These are phyloP conservation scores for Termitomyces sp. DNA, from an alignment of 768 basidiomycete species.

Conservation along the genomic window DNA sequence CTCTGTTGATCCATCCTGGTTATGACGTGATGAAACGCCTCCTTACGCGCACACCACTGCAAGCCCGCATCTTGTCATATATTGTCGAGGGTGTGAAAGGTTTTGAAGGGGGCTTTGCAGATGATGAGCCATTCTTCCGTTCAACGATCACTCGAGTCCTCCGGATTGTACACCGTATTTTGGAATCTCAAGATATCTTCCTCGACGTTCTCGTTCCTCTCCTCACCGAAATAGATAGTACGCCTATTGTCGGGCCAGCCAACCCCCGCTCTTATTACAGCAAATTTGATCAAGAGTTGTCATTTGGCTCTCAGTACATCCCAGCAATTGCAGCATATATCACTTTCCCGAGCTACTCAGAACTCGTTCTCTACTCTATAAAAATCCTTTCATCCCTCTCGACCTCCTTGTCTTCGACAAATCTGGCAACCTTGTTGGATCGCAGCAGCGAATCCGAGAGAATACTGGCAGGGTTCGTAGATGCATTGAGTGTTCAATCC, in stretches of 20 bases:
- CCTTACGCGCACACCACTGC: constrained; percentile 67
- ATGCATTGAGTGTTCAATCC: constrained; percentile 58
- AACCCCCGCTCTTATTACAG: constrained; percentile 68
- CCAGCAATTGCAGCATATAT: constrained; percentile 83
- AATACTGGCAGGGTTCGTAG: constrained; percentile 75
- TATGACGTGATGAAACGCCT: constrained; percentile 81
- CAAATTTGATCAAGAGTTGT: constrained; percentile 68
- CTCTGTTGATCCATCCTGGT: constrained; percentile 74
- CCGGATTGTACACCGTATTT: constrained; percentile 71
- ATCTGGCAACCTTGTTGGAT: constrained; percentile 74
- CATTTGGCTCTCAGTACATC: constrained; percentile 65
- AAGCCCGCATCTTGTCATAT: constrained; percentile 70
- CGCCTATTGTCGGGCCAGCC: constrained; percentile 46
- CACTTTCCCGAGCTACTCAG: constrained; percentile 61
- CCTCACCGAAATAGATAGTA: constrained; percentile 59
- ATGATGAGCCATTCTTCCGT: constrained; percentile 67
- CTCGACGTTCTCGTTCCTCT: constrained; percentile 82
- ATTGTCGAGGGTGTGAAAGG: constrained; percentile 77
- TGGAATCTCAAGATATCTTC: constrained; percentile 88
- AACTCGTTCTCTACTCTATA: constrained; percentile 71
- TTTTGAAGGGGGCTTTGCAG: constrained; percentile 64
- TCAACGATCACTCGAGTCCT: constrained; percentile 77
- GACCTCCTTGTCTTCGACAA: constrained; percentile 60
- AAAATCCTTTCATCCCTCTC: constrained; percentile 72
- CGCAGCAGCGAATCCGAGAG: constrained; percentile 81